These are phyloP conservation scores for Pichia sp. DNA, from an alignment of 1,139 yeast genomes.

Conservation along the genomic window DNA sequence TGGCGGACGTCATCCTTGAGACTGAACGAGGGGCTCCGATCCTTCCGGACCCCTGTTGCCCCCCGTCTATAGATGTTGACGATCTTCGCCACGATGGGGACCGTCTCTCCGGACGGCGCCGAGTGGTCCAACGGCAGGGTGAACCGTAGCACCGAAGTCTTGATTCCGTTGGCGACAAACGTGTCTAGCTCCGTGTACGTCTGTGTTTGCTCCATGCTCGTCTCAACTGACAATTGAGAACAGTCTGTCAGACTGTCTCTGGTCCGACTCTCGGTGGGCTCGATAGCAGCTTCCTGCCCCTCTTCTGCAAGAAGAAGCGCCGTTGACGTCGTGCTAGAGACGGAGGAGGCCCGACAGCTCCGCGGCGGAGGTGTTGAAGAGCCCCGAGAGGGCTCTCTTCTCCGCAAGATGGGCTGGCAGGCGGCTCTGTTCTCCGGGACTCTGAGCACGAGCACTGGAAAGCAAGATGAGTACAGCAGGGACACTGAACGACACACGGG, in stretches of 20 bases:
- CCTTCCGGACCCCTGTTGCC: not conserved
- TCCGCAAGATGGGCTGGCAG: too few relatives aligned
- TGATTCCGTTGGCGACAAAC: conserved; percentile 17
- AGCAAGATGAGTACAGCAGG: not conserved
- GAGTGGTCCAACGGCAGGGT: conserved; percentile 26
- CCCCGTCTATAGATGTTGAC: conserved; percentile 15
- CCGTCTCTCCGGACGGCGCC: conserved; percentile 11
- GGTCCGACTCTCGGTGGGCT: not conserved
- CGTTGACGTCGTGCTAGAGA: not conserved
- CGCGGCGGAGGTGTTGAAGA: not conserved
- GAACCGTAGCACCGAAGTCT: conserved; percentile 23
- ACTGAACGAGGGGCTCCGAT: not conserved
- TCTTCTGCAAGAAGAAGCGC: not conserved
- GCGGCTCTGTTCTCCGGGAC: too few relatives aligned
- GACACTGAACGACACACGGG: not conserved
- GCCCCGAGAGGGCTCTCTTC: not conserved
- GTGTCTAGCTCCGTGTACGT: conserved; percentile 17
- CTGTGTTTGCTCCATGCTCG: too few relatives aligned
- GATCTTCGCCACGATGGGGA: conserved; percentile 27
- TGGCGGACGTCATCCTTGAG: conserved; percentile 3
- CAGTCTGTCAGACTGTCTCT: too few relatives aligned
- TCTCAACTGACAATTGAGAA: too few relatives aligned
- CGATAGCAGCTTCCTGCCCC: too few relatives aligned
- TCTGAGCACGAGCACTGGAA: not conserved
- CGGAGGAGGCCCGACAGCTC: not conserved